Base-by-base conservation (phyloP, 2,329 filamentous ascomycete species). In the Bipolaris zeicola region DNA sequence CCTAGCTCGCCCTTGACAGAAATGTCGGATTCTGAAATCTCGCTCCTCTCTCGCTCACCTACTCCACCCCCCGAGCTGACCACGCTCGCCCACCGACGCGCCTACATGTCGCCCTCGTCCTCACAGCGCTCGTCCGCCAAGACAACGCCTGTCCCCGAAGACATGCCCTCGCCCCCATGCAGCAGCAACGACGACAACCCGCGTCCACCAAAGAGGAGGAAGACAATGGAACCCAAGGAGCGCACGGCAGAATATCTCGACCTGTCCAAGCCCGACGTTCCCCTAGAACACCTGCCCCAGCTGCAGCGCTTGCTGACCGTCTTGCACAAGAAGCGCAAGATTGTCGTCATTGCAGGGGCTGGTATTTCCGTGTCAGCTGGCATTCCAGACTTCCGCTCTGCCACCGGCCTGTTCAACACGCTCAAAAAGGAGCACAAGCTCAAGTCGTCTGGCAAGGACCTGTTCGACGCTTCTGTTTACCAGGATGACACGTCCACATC, bases 381-480 rank as follows among this genome's bases (percentile, higher is more conserved):
- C 61, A 96, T 99, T 69, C 95, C 95, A 67, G 95, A 99, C 76
- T 99, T 99, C 71, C 91, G 95, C 64, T 99, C 95, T 5, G 88
- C 91, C 10, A 89, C 88, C 57, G 95, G 95, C 48, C 85, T 99
- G 3, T 99, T 99, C 78, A 90, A 88, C 57, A 90, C 89, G 16
- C 82, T 96, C 24, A 89, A 91, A 63, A 89, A 86, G 60, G 89
- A 96, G 72, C 91, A 97, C 77, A 96, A 95, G 66, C 82, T 97
- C 60, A 96, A 96, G 74, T 87, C 90, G 20, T 97, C 95, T 0
- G 95, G 95, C 50, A 97, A 98, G 77, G 89, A 96, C 65, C 84
- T 99, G 0, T 99, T 99, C 72, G 95, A 99, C 78, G 95, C 95
- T 50, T 96, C 94, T 6, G 95, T 99, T 51, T 99, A 99, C 81